Conservation (phyloP, 177 flowering plant species). For the Vitis hybrid region DNA sequence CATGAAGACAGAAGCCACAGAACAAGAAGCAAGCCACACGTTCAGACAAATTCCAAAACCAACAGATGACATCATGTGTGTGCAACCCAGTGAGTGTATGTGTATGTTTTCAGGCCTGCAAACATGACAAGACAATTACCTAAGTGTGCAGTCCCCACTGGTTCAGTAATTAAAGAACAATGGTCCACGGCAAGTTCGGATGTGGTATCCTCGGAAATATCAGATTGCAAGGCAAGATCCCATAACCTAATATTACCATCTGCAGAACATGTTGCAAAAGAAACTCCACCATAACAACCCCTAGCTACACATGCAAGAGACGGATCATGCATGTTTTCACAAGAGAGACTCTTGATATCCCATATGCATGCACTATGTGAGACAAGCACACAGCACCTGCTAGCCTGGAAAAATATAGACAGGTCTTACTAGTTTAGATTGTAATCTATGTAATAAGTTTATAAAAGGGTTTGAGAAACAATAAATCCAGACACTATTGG, state of each 20-base stretch:
- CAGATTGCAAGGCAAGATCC: constrained; percentile 50
- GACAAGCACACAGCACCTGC: constrained; percentile 52
- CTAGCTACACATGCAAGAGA: constrained; percentile 64
- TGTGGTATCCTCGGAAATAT: constrained; percentile 16
- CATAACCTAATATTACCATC: constrained; percentile 79
- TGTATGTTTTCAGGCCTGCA: neutral
- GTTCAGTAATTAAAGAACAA: constrained; percentile 18
- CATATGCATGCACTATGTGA: constrained; percentile 77
- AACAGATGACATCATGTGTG: neutral
- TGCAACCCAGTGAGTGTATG: neutral
- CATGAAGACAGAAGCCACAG: neutral
- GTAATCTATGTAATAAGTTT: neutral
- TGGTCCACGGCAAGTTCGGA: neutral
- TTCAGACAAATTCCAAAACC: neutral
- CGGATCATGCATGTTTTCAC: constrained; percentile 62
- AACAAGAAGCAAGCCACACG: neutral
- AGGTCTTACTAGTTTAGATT: constrained; percentile 3
- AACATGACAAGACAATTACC: constrained; percentile 29
- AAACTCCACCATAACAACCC: constrained; percentile 68
- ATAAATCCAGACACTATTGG: neutral
- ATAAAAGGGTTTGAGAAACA: neutral
- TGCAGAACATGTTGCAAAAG: constrained; percentile 81
- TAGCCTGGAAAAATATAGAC: constrained; percentile 46
- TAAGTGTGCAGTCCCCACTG: constrained; percentile 29
- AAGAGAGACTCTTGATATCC: constrained; percentile 68